A percentile compares a stretch with the other conserved stretches of the same genome.
Conservation (phyloP, 345 rosid genomes). For the Turritis glabra region DNA sequence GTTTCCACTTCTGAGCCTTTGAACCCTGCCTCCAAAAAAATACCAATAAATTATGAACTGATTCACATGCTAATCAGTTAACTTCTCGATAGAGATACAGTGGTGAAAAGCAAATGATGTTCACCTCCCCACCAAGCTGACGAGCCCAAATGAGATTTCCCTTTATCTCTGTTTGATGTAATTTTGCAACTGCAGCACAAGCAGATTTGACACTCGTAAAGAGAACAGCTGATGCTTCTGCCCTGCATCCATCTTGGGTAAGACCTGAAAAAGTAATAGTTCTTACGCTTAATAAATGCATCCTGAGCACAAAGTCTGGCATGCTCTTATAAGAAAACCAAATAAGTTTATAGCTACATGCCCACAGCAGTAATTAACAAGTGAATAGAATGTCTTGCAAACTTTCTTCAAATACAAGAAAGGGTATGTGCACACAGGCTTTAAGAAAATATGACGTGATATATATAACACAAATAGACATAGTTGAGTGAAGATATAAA, state of each 20-base stretch:
- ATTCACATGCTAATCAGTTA: conserved; percentile 3
- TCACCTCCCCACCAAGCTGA: conserved; percentile 98
- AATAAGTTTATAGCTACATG: not conserved
- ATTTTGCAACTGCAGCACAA: conserved; percentile 53
- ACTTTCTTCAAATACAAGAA: conserved; percentile 5
- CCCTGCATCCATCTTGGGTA: conserved; percentile 86
- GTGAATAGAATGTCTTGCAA: not conserved
- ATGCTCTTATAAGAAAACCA: conserved; percentile 12
- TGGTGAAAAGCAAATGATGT: conserved; percentile 21
- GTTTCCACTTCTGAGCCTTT: conserved; percentile 96
- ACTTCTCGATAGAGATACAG: not conserved
- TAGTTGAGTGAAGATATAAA: not conserved
- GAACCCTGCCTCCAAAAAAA: conserved; percentile 63
- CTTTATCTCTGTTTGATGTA: conserved; percentile 70
- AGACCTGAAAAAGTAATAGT: conserved; percentile 54
- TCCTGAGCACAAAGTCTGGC: not conserved
- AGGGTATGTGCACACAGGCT: conserved; percentile 3
- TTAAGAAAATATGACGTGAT: not conserved
- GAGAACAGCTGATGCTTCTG: conserved; percentile 84
- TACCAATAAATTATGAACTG: conserved; percentile 13
- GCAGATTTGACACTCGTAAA: conserved; percentile 83
- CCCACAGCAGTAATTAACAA: not conserved
- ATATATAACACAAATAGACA: not conserved
- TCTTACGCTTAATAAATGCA: not conserved
- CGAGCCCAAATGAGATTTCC: conserved; percentile 88